Conservation (phyloP, 306 rosid species). For the Vigna unguiculata region DNA sequence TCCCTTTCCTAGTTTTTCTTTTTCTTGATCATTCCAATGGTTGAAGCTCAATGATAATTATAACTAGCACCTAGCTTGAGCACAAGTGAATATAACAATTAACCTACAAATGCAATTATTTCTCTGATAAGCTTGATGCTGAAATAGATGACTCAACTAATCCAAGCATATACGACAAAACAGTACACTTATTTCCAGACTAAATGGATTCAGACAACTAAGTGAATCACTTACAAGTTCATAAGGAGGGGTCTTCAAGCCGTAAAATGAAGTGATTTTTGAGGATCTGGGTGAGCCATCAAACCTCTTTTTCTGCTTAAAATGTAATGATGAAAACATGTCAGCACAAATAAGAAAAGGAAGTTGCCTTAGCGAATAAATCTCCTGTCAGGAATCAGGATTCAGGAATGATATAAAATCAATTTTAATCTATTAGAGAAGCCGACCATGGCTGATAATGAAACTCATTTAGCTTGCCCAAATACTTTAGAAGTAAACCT, state of each 20-base stretch:
- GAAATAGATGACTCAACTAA: constrained; percentile 23
- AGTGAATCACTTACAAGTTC: constrained; percentile 68
- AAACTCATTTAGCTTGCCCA: constrained; percentile 22
- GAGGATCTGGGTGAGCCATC: constrained; percentile 52
- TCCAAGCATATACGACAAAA: constrained; percentile 24
- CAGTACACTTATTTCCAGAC: constrained; percentile 33
- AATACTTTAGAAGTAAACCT: constrained; percentile 18
- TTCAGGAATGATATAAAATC: constrained; percentile 27
- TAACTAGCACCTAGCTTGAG: constrained; percentile 17
- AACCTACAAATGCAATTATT: constrained; percentile 24
- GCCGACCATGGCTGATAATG: not conserved
- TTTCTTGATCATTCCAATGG: not conserved
- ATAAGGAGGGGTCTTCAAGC: constrained; percentile 89
- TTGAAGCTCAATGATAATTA: constrained; percentile 1
- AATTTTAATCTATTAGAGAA: constrained; percentile 13
- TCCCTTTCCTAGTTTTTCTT: constrained; percentile 16
- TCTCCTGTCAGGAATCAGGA: constrained; percentile 2
- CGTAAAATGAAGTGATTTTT: constrained; percentile 69
- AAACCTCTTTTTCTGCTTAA: constrained; percentile 55
- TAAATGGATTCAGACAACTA: constrained; percentile 32
- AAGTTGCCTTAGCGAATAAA: constrained; percentile 20
- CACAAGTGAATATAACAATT: constrained; percentile 7
- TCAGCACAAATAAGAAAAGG: constrained; percentile 18
- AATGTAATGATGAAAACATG: constrained; percentile 36
- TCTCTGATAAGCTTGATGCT: constrained; percentile 7